Conservation (phyloP, 768 basidiomycete species). For the Mycena maculata region DNA sequence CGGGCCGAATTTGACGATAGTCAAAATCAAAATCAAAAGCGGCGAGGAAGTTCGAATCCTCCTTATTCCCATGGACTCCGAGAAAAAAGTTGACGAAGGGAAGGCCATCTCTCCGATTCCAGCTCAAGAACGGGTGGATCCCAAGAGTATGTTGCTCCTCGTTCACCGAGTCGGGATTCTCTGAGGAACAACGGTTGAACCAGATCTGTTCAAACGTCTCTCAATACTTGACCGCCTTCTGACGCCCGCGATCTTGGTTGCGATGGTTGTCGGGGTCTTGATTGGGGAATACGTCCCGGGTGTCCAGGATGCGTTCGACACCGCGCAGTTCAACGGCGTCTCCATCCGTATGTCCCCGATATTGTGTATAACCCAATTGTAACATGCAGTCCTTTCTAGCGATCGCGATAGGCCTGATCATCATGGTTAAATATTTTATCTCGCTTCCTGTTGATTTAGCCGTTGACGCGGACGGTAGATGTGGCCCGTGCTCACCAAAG, state of each 20-base stretch:
- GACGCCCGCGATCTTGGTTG: slow-evolving; percentile 72
- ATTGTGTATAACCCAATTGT: not conserved
- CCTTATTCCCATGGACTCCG: not conserved
- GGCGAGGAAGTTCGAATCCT: not conserved
- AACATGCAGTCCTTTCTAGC: slow-evolving; percentile 55
- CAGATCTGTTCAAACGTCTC: slow-evolving; percentile 56
- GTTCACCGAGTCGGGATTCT: too few relatives aligned
- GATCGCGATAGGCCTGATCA: slow-evolving; percentile 81
- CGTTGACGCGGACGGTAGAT: slow-evolving; percentile 52
- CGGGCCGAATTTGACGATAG: slow-evolving; percentile 17
- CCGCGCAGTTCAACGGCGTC: slow-evolving; percentile 72
- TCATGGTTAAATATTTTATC: slow-evolving; percentile 60
- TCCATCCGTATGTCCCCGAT: slow-evolving; percentile 73
- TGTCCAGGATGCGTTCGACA: slow-evolving; percentile 72
- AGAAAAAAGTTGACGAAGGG: too few relatives aligned
- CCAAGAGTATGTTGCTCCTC: too few relatives aligned
- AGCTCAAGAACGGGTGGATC: too few relatives aligned
- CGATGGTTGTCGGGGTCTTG: slow-evolving; percentile 81
- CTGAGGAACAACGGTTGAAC: too few relatives aligned
- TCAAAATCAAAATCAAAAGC: slow-evolving; percentile 23
- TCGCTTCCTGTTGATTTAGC: not conserved
- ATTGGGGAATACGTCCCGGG: slow-evolving; percentile 75
- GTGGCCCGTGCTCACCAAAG: slow-evolving; percentile 85
- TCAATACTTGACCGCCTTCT: slow-evolving; percentile 69
- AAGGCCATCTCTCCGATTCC: not conserved